These are phyloP conservation scores for Eleusine indica DNA, from an alignment of 176 grass and related monocot genomes.

Conservation along the genomic window DNA sequence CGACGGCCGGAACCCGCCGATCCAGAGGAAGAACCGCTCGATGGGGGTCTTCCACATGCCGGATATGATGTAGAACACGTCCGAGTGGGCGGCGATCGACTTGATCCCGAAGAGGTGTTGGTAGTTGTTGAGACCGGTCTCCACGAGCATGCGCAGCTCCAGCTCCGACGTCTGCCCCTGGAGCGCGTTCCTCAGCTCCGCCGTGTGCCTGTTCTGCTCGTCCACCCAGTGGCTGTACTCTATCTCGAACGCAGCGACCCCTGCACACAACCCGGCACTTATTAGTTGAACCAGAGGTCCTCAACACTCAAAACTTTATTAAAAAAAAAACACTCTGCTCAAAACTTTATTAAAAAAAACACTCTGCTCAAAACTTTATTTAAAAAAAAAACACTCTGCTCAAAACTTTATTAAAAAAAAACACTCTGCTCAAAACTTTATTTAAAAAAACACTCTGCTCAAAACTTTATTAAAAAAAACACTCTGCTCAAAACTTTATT, in stretches of 20 bases:
- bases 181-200: constrained; percentile 59
- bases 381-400: no score
- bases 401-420: no score
- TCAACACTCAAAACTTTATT: no score
- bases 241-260: constrained; percentile 79
- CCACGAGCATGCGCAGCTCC: constrained; percentile 70
- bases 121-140: constrained; percentile 68
- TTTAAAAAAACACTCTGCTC: no score
- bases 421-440: no score
- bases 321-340: no score
- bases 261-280: constrained; percentile 11
- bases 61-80: constrained; percentile 90
- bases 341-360: no score
- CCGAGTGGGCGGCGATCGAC: constrained; percentile 56
- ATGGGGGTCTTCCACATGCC: constrained; percentile 83
- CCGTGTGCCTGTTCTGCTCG: constrained; percentile 66
- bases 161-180: constrained; percentile 71
- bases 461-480: no score
- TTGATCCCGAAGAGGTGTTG: constrained; percentile 80
- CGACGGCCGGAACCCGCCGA: constrained; percentile 96
- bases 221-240: constrained; percentile 84
- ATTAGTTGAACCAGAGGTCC: no score
- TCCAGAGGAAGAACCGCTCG: constrained; percentile 97
- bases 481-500: no score
- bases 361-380: no score